Evolutionary conservation across 2,329 filamentous ascomycete genomes (phyloP), one percentile per base, ranked within the genome.

Genomic region (Fusarium sp.): DNA sequence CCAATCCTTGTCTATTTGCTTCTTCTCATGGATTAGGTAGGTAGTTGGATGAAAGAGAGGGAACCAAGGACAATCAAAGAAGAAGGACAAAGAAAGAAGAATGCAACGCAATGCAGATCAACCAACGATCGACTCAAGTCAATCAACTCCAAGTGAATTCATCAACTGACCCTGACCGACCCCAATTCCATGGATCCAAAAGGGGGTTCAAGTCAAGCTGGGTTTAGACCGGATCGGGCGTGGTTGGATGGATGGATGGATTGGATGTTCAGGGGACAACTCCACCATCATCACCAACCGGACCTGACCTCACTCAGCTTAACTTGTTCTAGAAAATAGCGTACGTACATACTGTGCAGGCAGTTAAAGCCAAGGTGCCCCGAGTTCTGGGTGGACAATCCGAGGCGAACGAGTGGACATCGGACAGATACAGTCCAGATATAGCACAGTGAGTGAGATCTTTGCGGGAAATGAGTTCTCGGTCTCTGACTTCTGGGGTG

Each of bases 381-480:
- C 65, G 58, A 68, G 62, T 55, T 72, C 57, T 58, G 34, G 51
- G 39, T 50, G 57, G 50, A 30, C 66, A 68, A 56, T 58, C 66
- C 47, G 57, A 66, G 67, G 59, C 59, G 67, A 66, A 36, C 66
- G 57, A 70, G 66, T 64, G 65, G 57, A 28, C 50, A 41, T 42
- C 15, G 38, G 34, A 50, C 57, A 57, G 48, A 48, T 48, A 30
- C 44, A 20, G 42, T 26, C 24, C 42, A 45, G 44, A 68, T 62
- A 62, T 48, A 68, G 59, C 63, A 59, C 56, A 62, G 55, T 45
- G 52, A 62, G 55, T 48, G 47, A 73, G 72, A 74, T 74, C 72
- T 75, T 52, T 59, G 57, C 42, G 67, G 76, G 76, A 78, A 78
- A 78, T 78, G 75, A 78, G 69, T 58, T 58, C 73, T 66, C 66